Base-by-base conservation (phyloP, 2,329 filamentous ascomycete genomes). In the Fusarium liriodendri region DNA sequence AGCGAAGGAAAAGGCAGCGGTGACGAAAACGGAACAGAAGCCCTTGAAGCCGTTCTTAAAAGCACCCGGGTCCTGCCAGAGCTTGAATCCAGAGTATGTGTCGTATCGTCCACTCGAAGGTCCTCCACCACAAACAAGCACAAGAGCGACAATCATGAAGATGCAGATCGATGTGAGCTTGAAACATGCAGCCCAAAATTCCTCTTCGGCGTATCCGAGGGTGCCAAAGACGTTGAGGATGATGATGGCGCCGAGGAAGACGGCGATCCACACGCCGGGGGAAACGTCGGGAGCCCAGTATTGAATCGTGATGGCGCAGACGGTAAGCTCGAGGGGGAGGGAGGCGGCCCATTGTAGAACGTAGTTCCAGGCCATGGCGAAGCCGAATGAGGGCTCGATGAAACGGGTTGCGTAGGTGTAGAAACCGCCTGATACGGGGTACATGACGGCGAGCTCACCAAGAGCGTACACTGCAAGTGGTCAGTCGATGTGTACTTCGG, bases 21-120 rank as follows among this genome's bases (percentile, higher is more conserved):
- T 93, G 61, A 93, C 91, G 70, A 94, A 93, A 66, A 92, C 90
- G 64, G 86, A 89, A 82, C 91, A 93, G 73, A 94, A 88, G 3
- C 92, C 92, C 65, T 90, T 89, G 84, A 93, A 93, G n/a, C 92
- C 92, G 76, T 93, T 89, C 81, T 92, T 85, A 81, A 94, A 94
- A 2, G 85, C 85, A 3, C 85, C 85, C 0, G 85, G 82, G 9
- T 78, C 70, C 8, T 70, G 25, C 77, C 82, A 82, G 67, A 77
- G 66, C 29, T 83, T 80, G 20, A 83, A 81, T 6, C 87, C 85
- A 73, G 79, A 82, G 73, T 85, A 87, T 4, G 83, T 73, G 71
- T 82, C 80, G 71, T 86, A 87, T n/a, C 76, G 78, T 22, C 83
- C 82, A 18, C 74, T 84, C 3, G 83, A 83, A 16, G 89, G 88